Evolutionary conservation across 257 asterid genomes (phyloP).

Genomic region (Solanum ossicruentum): DNA sequence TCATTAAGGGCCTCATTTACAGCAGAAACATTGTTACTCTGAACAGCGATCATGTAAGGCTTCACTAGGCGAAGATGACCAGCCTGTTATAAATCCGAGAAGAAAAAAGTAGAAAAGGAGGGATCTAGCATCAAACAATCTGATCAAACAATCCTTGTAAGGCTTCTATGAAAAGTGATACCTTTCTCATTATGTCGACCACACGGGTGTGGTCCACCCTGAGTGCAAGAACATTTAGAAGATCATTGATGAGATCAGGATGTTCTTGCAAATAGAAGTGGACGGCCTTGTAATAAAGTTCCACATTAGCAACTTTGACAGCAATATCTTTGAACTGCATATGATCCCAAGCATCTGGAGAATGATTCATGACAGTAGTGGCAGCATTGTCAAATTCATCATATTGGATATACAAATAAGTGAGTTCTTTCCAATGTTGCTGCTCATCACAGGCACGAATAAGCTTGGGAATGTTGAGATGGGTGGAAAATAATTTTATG

Average conservation of each 20-base stretch:
- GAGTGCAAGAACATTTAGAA: constrained; percentile 95
- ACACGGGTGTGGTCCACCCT: constrained; percentile 97
- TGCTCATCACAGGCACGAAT: constrained; percentile 99
- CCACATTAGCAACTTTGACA: constrained; percentile 98
- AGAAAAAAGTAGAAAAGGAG: constrained; percentile 3
- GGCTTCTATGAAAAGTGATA: constrained; percentile 9
- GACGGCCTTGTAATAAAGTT: constrained; percentile 96
- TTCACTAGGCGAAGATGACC: constrained; percentile 88
- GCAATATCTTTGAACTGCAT: constrained; percentile 97
- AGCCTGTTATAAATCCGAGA: constrained; percentile 42
- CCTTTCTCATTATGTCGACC: constrained; percentile 98
- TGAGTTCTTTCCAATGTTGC: constrained; percentile 97
- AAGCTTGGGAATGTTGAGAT: constrained; percentile 93
- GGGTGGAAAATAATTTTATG: constrained; percentile 84
- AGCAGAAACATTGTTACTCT: constrained; percentile 95
- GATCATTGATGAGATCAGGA: constrained; percentile 94
- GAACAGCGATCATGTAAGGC: constrained; percentile 99
- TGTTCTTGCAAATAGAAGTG: constrained; percentile 99
- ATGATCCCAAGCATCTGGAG: constrained; percentile 99
- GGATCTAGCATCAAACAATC: background rate
- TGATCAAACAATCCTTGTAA: background rate
- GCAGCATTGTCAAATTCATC: constrained; percentile 99
- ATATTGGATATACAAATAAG: constrained; percentile 85
- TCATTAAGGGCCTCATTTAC: constrained; percentile 97
- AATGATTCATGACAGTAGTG: constrained; percentile 98